Base-by-base conservation (phyloP, 2,329 filamentous ascomycete genomes). In the Elsinoe ampelina region DNA sequence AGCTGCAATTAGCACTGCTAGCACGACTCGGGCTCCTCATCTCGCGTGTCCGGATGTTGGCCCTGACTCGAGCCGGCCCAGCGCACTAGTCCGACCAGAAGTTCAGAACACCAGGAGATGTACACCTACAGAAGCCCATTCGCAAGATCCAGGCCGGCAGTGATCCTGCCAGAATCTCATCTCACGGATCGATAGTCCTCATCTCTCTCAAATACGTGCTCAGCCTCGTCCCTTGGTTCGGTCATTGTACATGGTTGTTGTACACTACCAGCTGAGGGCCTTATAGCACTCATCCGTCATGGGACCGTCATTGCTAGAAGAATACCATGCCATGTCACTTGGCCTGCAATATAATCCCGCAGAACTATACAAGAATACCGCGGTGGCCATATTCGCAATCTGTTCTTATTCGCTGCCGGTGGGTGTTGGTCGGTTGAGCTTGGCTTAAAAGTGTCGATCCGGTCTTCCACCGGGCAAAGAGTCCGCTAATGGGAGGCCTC, bases 1-100 rank as follows among this genome's bases (percentile, higher is more conserved):
- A 52, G 19, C 19, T 36, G 48, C 32, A 38, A 6, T 17, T 45
- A 45, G 20, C 15, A 19, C 10, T 7, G n/a, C 35, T 36, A 52
- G 48, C n/a, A 35, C 48, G 32, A 52, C 26, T 52, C 48, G 48
- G 48, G 26, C 48, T n/a, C 19, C 38, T 30, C 20, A 52, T 52
- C 35, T 52, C 48, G 48, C 48, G 48, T 52, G 48, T 39, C 20
- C 48, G 48, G 48, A 38, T 52, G 48, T 39, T 52, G 48, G 48
- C 15, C 15, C 48, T 52, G 34, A 52, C 48, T 52, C 48, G 48
- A 39, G 48, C 48, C 48, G 48, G 34, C 2, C 35, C 48, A 52
- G 35, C n/a, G 3, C 11, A 22, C 11, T 11, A 20, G 10, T 15
- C 12, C 13, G 8, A 17, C 8, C 8, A 17, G 8, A 22, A 22